Evolutionary conservation across 1,284 basidiomycete species (phyloP).

Genomic region (Mycosarcoma maydis): DNA sequence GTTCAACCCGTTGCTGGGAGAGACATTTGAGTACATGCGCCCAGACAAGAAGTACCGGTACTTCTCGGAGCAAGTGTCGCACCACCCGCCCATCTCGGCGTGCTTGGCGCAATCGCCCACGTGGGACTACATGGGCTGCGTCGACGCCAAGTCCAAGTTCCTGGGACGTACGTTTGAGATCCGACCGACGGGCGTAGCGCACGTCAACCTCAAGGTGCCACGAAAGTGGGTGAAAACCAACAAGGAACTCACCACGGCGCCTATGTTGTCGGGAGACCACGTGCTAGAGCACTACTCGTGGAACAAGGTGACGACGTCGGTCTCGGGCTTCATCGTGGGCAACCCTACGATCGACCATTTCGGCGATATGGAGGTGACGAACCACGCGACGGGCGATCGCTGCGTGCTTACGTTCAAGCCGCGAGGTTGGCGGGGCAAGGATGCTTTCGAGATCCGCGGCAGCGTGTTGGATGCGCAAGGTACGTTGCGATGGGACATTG

Average conservation of each 20-base stretch:
- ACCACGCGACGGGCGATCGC: conserved; percentile 90
- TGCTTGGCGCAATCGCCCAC: conserved; percentile 83
- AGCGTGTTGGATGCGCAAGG: conserved; percentile 78
- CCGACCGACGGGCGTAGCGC: conserved; percentile 90
- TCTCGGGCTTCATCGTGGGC: conserved; percentile 90
- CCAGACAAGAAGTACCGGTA: conserved; percentile 84
- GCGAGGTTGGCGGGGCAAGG: conserved; percentile 89
- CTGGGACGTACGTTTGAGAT: conserved; percentile 93
- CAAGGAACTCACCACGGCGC: conserved; percentile 41
- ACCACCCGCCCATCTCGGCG: conserved; percentile 96
- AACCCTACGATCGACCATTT: conserved; percentile 96
- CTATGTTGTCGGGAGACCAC: conserved; percentile 11
- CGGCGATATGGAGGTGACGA: conserved; percentile 88
- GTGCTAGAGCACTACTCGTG: conserved; percentile 80
- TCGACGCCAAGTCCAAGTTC: conserved; percentile 65
- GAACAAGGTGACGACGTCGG: conserved; percentile 76
- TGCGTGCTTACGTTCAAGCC: conserved; percentile 95
- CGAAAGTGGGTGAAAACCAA: conserved; percentile 39
- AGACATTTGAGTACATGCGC: conserved; percentile 94
- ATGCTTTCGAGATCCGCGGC: conserved; percentile 91
- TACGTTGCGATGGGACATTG: conserved; percentile 83
- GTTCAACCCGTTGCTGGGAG: conserved; percentile 71
- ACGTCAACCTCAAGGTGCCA: conserved; percentile 80
- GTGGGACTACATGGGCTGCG: conserved; percentile 86
- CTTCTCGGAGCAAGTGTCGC: conserved; percentile 92